Evolutionary conservation across 179 eudicot genomes (phyloP).

Genomic region (Silene noctiflora): DNA sequence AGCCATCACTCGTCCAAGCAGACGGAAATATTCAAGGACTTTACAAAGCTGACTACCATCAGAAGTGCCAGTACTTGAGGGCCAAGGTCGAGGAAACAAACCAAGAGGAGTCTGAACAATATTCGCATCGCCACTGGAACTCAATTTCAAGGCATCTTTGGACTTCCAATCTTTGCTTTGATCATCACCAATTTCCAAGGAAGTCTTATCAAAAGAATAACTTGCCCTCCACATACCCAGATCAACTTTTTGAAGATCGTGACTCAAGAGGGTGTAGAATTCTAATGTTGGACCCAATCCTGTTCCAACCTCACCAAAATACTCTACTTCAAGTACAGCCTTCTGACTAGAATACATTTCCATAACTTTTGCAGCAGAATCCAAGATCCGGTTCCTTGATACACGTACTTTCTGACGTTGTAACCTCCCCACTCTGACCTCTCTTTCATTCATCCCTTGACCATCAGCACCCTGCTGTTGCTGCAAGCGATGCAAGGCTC

Average conservation of each 20-base stretch:
- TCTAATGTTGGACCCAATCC: slow-evolving; percentile 98
- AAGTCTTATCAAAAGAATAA: slow-evolving; percentile 36
- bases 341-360: slow-evolving; percentile 99
- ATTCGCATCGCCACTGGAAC: slow-evolving; percentile 40
- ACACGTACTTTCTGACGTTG: slow-evolving; percentile 99
- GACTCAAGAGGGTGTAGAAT: slow-evolving; percentile 92
- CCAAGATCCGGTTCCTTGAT: slow-evolving; percentile 85
- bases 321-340: slow-evolving; percentile 97
- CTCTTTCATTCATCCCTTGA: slow-evolving; percentile 74
- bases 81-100: slow-evolving; percentile 95
- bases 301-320: slow-evolving; percentile 99
- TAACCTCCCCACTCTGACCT: too few species aligned
- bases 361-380: slow-evolving; percentile 99
- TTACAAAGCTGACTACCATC: slow-evolving; percentile 66
- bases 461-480: slow-evolving; percentile 97
- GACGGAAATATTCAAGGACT: slow-evolving; percentile 67
- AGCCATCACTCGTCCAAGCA: slow-evolving; percentile 94
- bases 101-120: slow-evolving; percentile 75
- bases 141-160: slow-evolving; percentile 19
- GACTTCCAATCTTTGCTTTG: slow-evolving; percentile 30
- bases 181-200: slow-evolving; percentile 48
- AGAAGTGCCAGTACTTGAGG: slow-evolving; percentile 51
- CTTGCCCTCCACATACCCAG: slow-evolving; percentile 86
- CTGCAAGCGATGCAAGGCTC: slow-evolving; percentile 89
- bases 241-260: slow-evolving; percentile 79